Percentiles rank a stretch among this genome's conserved stretches.
phyloP scores from a whole-genome alignment of 441 rosid genomes.

The Populus hybrid region DNA sequence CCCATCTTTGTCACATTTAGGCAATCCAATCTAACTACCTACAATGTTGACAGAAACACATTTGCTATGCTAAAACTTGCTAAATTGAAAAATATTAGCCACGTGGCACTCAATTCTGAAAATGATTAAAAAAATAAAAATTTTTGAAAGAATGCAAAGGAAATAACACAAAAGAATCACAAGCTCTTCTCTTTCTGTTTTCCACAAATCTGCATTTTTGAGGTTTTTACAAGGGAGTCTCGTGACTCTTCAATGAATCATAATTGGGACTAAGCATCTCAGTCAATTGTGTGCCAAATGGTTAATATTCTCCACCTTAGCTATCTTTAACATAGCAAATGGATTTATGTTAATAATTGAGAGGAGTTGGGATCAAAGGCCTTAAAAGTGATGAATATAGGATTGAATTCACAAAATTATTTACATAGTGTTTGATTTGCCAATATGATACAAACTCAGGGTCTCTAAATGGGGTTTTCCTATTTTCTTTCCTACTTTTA shows the following conservation, averaged over 20 bases:
- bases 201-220: background rate
- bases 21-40: background rate
- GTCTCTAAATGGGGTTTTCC: no score
- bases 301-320: background rate
- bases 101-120: background rate
- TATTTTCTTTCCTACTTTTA: no score
- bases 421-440: no score
- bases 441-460: no score
- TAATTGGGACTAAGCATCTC: background rate
- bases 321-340: background rate
- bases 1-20: background rate
- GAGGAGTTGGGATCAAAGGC: background rate
- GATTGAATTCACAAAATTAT: background rate
- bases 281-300: background rate
- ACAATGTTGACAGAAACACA: background rate
- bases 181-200: background rate
- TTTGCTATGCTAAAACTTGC: background rate
- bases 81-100: background rate
- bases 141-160: background rate
- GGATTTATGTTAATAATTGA: background rate
- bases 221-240: background rate
- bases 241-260: background rate
- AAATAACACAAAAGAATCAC: background rate
- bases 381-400: background rate
- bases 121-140: no score